Percentiles rank a stretch among this genome's conserved stretches.
phyloP scores from a whole-genome alignment of 208 protist genomes.

The Crithidia acanthocephali region DNA sequence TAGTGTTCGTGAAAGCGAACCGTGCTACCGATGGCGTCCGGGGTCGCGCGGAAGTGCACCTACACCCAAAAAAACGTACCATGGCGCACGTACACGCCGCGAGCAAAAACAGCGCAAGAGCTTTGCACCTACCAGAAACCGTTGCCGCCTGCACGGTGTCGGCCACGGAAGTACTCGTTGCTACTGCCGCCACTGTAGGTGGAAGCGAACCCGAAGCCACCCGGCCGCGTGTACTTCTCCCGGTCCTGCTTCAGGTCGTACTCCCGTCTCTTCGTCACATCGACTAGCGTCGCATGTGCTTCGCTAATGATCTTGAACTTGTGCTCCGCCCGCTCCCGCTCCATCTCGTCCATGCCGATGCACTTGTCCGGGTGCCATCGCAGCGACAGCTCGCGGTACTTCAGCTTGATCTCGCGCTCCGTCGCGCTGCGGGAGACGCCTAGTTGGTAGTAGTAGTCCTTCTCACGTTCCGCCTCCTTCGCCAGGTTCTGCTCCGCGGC shows the following conservation, averaged over 20 bases:
- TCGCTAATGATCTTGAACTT: constrained; percentile 93
- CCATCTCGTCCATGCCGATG: constrained; percentile 60
- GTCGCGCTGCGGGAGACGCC: constrained; percentile 68
- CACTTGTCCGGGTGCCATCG: constrained; percentile 93
- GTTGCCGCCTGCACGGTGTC: constrained; percentile 46
- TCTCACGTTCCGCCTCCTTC: constrained; percentile 85
- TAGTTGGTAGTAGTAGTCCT: constrained; percentile 91
- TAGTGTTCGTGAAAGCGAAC: too few relatives aligned
- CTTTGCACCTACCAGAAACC: constrained; percentile 61
- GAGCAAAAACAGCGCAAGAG: background rate
- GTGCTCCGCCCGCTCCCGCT: constrained; percentile 80
- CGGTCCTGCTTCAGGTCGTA: constrained; percentile 84
- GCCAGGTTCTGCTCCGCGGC: constrained; percentile 64
- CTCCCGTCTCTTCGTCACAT: constrained; percentile 75
- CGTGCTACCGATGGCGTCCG: background rate
- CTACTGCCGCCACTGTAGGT: constrained; percentile 47
- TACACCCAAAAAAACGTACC: too few relatives aligned
- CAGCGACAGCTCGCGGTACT: constrained; percentile 90
- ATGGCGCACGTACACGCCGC: too few relatives aligned
- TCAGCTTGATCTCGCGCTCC: constrained; percentile 85
- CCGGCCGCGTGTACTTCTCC: constrained; percentile 49
- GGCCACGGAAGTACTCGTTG: constrained; percentile 61
- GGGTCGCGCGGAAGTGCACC: too few relatives aligned
- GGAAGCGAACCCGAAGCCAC: constrained; percentile 43
- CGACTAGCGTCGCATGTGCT: constrained; percentile 79